Conservation (phyloP, 139 green algal species). For the Chlamydomonas applanata region DNA sequence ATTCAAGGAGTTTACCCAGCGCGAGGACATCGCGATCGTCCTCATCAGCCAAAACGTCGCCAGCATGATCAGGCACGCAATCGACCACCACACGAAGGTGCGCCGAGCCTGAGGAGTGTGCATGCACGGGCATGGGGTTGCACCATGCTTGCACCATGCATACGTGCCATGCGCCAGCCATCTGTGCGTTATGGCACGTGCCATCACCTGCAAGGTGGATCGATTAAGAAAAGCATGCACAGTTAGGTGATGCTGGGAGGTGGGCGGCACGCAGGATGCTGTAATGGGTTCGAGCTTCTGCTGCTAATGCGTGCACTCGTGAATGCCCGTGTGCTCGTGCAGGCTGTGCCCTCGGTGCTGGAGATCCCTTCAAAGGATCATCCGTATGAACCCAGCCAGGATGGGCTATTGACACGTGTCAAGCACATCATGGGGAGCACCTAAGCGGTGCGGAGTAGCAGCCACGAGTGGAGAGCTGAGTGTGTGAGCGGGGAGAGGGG, state of each 20-base stretch:
- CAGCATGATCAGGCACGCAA: constrained; percentile 84
- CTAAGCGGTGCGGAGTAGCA: too few relatives aligned
- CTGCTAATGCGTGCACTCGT: background rate
- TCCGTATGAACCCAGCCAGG: constrained; percentile 93
- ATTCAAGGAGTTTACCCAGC: constrained; percentile 91
- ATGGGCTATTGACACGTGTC: constrained; percentile 89
- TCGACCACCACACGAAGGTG: constrained; percentile 81
- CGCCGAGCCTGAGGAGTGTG: too few relatives aligned
- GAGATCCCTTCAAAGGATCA: constrained; percentile 95
- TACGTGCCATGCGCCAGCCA: background rate
- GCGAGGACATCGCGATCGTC: constrained; percentile 94
- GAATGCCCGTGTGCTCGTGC: constrained; percentile 6
- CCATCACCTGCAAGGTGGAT: background rate
- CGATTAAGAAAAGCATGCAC: too few relatives aligned
- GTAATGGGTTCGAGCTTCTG: too few relatives aligned
- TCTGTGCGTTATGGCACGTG: background rate
- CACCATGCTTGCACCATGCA: background rate
- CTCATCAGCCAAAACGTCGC: constrained; percentile 89
- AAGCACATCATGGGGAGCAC: constrained; percentile 83
- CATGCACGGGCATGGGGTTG: background rate
- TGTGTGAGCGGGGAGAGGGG: too few relatives aligned
- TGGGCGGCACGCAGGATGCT: too few relatives aligned
- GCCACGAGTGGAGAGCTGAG: too few relatives aligned
- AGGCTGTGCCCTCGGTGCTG: constrained; percentile 89
- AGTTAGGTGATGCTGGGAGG: too few relatives aligned